Evolutionary conservation across 176 grass and related monocot genomes (phyloP).

Genomic region (Phragmites australis): DNA sequence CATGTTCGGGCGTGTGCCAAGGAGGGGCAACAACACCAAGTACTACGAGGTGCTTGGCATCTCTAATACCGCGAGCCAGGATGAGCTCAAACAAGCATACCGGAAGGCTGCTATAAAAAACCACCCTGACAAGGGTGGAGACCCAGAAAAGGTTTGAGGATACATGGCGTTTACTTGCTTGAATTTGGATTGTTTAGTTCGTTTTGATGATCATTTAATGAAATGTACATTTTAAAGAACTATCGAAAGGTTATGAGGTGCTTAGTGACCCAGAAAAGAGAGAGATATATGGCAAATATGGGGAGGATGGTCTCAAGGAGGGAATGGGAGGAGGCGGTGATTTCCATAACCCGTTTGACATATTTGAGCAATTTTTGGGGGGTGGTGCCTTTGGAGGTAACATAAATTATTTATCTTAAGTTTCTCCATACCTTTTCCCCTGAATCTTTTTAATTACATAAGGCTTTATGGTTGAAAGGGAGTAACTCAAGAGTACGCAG

Average conservation of each 20-base stretch:
- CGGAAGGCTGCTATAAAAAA: slow-evolving; percentile 69
- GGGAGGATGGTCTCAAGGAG: slow-evolving; percentile 75
- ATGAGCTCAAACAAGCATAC: slow-evolving; percentile 79
- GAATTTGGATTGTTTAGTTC: neutral
- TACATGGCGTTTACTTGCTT: neutral
- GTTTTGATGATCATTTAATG: slow-evolving; percentile 18
- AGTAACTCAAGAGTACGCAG: slow-evolving; percentile 65
- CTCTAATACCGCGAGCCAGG: slow-evolving; percentile 55
- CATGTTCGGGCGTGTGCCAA: slow-evolving; percentile 69
- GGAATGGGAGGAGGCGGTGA: slow-evolving; percentile 69
- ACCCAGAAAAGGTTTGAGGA: slow-evolving; percentile 65
- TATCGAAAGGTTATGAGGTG: slow-evolving; percentile 77
- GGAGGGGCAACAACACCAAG: slow-evolving; percentile 62
- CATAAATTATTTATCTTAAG: neutral
- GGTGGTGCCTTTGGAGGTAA: slow-evolving; percentile 63
- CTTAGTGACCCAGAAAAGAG: slow-evolving; percentile 81
- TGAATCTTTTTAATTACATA: neutral
- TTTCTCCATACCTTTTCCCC: neutral
- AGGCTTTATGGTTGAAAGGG: slow-evolving; percentile 43
- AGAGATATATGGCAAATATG: slow-evolving; percentile 67
- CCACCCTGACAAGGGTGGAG: slow-evolving; percentile 78
- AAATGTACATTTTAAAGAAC: slow-evolving; percentile 67
- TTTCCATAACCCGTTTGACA: slow-evolving; percentile 69
- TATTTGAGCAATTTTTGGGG: slow-evolving; percentile 80
- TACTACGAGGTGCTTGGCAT: slow-evolving; percentile 80